phyloP scores from a whole-genome alignment of 306 rosid genomes.

The Cucumis melo region DNA sequence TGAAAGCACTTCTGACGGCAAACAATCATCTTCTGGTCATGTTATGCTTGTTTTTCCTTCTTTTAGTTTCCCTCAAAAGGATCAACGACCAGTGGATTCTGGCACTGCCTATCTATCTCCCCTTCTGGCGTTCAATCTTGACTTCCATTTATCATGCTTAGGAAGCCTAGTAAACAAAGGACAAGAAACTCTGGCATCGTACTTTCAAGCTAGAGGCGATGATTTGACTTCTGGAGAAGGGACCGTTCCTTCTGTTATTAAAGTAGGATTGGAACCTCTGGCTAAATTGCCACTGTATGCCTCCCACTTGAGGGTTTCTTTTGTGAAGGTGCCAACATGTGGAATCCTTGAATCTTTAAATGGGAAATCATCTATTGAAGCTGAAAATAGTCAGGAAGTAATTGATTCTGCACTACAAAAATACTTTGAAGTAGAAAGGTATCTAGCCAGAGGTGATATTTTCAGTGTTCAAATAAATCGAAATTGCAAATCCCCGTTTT shows the following conservation, averaged over 20 bases:
- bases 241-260: slow-evolving; percentile 21
- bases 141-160: slow-evolving; percentile 63
- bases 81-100: slow-evolving; percentile 8
- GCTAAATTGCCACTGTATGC: slow-evolving; percentile 45
- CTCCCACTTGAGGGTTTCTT: slow-evolving; percentile 69
- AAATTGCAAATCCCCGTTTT: slow-evolving; percentile 55
- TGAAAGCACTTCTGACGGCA: slow-evolving; percentile 2
- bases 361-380: slow-evolving; percentile 45
- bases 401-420: slow-evolving; percentile 62
- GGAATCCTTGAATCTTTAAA: slow-evolving; percentile 62
- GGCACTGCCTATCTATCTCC: slow-evolving; percentile 70
- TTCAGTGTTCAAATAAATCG: slow-evolving; percentile 51
- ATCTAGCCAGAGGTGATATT: slow-evolving; percentile 61
- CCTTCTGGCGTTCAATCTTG: slow-evolving; percentile 62
- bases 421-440: slow-evolving; percentile 74
- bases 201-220: slow-evolving; percentile 39
- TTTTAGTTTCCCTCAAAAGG: slow-evolving; percentile 31
- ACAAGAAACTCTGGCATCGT: slow-evolving; percentile 39
- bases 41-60: slow-evolving; percentile 60
- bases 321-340: slow-evolving; percentile 71
- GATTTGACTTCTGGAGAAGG: slow-evolving; percentile 17
- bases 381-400: slow-evolving; percentile 62
- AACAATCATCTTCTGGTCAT: slow-evolving; percentile 20
- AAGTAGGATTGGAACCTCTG: slow-evolving; percentile 37
- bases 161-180: slow-evolving; percentile 49